These are phyloP conservation scores for Wickerhamomyces sp. DNA, from an alignment of 1,139 yeast species.

Conservation along the genomic window DNA sequence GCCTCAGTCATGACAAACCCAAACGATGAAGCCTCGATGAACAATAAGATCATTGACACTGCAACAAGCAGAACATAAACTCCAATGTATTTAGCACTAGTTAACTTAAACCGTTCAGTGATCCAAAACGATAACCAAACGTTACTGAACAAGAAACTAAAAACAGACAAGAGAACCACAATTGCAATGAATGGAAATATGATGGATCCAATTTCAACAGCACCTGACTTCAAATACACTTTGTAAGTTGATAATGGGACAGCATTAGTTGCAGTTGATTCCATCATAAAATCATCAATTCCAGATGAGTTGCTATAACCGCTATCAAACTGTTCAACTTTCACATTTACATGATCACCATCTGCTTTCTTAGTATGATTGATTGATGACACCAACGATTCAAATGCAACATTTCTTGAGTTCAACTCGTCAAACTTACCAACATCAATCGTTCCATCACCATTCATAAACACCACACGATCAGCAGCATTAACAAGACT, in stretches of 20 bases:
- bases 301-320: slow-evolving; percentile 22
- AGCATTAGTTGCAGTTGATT: slow-evolving; percentile 9
- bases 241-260: slow-evolving; percentile 29
- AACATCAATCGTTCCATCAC: slow-evolving; percentile 51
- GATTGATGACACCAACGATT: neutral
- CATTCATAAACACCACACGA: slow-evolving; percentile 57
- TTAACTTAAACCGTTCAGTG: slow-evolving; percentile 43
- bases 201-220: slow-evolving; percentile 35
- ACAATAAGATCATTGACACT: slow-evolving; percentile 42
- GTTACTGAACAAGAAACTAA: slow-evolving; percentile 52
- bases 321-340: neutral
- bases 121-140: slow-evolving; percentile 90
- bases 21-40: slow-evolving; percentile 47
- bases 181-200: slow-evolving; percentile 31
- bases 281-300: slow-evolving; percentile 20
- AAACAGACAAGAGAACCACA: slow-evolving; percentile 8
- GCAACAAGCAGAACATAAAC: slow-evolving; percentile 53
- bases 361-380: neutral
- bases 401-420: neutral
- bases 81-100: slow-evolving; percentile 64
- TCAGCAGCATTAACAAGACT: slow-evolving; percentile 63
- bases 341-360: neutral
- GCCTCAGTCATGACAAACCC: slow-evolving; percentile 48
- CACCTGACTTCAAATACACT: slow-evolving; percentile 48
- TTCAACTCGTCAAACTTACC: slow-evolving; percentile 40